phyloP scores from a whole-genome alignment of 768 basidiomycete species.

The Flagelloscypha sp. region DNA sequence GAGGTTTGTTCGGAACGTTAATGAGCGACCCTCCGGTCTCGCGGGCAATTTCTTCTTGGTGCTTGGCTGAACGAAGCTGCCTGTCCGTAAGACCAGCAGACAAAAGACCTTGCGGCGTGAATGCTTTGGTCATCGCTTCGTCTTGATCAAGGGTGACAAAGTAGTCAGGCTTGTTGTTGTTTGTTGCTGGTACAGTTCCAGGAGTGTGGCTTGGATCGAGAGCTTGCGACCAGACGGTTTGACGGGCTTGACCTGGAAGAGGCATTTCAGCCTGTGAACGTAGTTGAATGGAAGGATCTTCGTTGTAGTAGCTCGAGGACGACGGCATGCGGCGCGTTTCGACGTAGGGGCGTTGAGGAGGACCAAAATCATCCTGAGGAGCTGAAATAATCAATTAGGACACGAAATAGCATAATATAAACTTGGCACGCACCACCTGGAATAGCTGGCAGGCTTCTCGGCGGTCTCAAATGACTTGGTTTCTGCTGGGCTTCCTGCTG shows the following conservation, averaged over 20 bases:
- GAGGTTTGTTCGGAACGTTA: slow-evolving; percentile 93
- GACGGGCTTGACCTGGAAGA: slow-evolving; percentile 47
- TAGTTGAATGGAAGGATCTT: slow-evolving; percentile 33
- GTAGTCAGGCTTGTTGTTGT: slow-evolving; percentile 35
- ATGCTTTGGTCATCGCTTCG: slow-evolving; percentile 86
- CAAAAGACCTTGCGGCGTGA: slow-evolving; percentile 88
- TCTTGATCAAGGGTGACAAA: slow-evolving; percentile 72
- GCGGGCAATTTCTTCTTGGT: slow-evolving; percentile 88
- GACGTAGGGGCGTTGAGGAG: slow-evolving; percentile 18
- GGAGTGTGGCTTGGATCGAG: slow-evolving; percentile 60
- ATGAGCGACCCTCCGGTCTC: slow-evolving; percentile 88
- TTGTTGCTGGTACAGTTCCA: slow-evolving; percentile 31
- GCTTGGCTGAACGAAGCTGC: slow-evolving; percentile 90
- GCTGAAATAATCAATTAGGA: no score
- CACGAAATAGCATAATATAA: no score
- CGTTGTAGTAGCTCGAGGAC: slow-evolving; percentile 54
- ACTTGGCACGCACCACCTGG: no score
- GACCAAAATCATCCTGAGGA: slow-evolving; percentile 37
- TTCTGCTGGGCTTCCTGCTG: slow-evolving; percentile 63
- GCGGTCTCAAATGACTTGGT: no score
- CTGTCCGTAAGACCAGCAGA: slow-evolving; percentile 94
- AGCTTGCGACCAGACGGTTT: slow-evolving; percentile 83
- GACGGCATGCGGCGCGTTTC: no score
- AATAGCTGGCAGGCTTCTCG: not conserved
- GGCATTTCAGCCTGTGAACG: slow-evolving; percentile 51